Evolutionary conservation across 208 protist genomes (phyloP), one percentile per base, ranked within the genome.

Genomic region (Acanthamoeba triangularis): DNA sequence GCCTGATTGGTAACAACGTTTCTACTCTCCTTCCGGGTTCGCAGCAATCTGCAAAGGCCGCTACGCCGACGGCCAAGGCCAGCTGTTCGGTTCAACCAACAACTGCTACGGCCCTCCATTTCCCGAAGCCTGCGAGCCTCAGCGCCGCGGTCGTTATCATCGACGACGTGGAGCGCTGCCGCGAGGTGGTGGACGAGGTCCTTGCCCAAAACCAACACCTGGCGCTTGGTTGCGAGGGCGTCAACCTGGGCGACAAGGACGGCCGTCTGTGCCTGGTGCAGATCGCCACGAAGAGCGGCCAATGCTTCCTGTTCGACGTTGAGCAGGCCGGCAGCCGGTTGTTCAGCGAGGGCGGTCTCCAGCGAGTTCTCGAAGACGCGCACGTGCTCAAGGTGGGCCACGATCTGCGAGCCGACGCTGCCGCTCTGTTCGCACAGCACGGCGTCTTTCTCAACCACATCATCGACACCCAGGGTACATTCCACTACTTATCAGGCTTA

Each of bases 311-410:
- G 28, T 69, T 76, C 18, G 63, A 93, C 61, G 20, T 93, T 1
- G 13, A 14, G 20, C 11, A 63, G 47, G n/a, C 11, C 78, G 78
- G 78, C 16, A 28, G 49, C 18, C 28, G n/a, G 8, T 13, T 87
- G 49, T 87, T 87, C 52, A 4, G 3, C 52, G 47, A 87, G 47
- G 78, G 78, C 49, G 78, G 78, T 63, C 52, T 87, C 4, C 25
- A 25, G 8, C 41, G 14, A 0, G 44, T 87, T 47, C 49, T 92
- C 20, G 74, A 95, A 23, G 80, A 87, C 80, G 25, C 35, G 18
- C 4, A 65, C 25, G 67, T 95, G 1, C 65, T 72, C 49, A 96
- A 96, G 63, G 78, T 96, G n/a, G 59, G 54, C 30, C 94, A 96
- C 41, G 94, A 96, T 56, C 52, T 61, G 10, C 16, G 94, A n/a